phyloP scores from a whole-genome alignment of 257 asterid genomes.

The Paulownia fortunei region DNA sequence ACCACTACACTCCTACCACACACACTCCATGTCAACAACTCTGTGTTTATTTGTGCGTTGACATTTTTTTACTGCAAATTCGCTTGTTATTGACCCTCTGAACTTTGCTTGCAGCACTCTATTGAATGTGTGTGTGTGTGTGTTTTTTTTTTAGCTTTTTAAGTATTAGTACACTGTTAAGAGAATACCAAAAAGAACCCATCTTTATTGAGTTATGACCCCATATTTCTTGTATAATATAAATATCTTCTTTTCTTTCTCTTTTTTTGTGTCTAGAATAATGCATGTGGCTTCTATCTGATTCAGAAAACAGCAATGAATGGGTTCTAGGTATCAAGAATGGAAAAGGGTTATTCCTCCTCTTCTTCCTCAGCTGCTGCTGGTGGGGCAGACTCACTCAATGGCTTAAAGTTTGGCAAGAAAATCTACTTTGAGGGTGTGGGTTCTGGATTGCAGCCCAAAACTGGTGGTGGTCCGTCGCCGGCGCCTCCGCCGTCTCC shows the following conservation, averaged over 20 bases:
- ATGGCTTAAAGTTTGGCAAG: slow-evolving; percentile 81
- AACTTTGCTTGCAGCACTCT: neutral
- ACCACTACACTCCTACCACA: slow-evolving; percentile 17
- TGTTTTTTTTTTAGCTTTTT: slow-evolving; percentile 1
- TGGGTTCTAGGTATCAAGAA: slow-evolving; percentile 56
- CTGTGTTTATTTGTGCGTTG: neutral
- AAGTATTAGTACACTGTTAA: slow-evolving; percentile 11
- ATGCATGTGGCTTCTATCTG: slow-evolving; percentile 28
- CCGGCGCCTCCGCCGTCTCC: slow-evolving; percentile 52
- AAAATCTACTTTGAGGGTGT: slow-evolving; percentile 82
- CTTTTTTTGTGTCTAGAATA: slow-evolving; percentile 1
- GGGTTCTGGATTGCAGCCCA: slow-evolving; percentile 42
- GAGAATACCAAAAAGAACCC: slow-evolving; percentile 39
- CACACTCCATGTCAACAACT: neutral
- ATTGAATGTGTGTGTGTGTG: neutral
- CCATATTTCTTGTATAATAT: slow-evolving; percentile 16
- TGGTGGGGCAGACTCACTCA: slow-evolving; percentile 48
- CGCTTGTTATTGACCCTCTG: slow-evolving; percentile 1
- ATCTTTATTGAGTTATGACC: slow-evolving; percentile 24
- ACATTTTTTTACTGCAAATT: neutral
- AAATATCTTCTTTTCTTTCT: neutral
- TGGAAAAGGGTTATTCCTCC: slow-evolving; percentile 74
- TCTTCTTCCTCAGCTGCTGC: slow-evolving; percentile 51
- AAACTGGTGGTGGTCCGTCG: slow-evolving; percentile 36
- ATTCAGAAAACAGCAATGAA: slow-evolving; percentile 43